phyloP scores from a whole-genome alignment of 257 asterid genomes.

The Przewalskia tangutica region DNA sequence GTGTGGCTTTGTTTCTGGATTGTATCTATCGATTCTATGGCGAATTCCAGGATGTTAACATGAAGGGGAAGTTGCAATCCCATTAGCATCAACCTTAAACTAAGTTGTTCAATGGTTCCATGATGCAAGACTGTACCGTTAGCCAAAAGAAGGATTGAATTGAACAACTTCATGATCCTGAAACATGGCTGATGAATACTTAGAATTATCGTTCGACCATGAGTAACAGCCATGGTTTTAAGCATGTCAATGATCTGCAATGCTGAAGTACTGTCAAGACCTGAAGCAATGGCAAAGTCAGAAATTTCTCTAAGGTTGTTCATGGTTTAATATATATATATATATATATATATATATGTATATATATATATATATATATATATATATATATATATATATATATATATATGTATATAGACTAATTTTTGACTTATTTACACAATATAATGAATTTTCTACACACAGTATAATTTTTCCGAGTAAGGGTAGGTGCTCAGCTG shows the following conservation, averaged over 20 bases:
- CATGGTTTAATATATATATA: too few species aligned
- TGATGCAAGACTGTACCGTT: constrained; percentile 70
- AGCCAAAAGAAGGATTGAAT: constrained; percentile 55
- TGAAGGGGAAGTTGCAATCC: constrained; percentile 59
- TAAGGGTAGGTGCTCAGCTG: too few species aligned
- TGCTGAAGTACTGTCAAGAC: constrained; percentile 84
- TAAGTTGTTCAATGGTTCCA: constrained; percentile 62
- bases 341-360: too few species aligned
- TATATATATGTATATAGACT: too few species aligned
- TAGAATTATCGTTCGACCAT: constrained; percentile 56
- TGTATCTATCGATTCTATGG: constrained; percentile 74
- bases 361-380: too few species aligned
- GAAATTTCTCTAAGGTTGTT: too few species aligned
- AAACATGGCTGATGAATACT: constrained; percentile 89
- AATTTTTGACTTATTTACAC: too few species aligned
- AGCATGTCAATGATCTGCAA: constrained; percentile 75
- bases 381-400: too few species aligned
- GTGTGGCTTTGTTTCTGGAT: constrained; percentile 26
- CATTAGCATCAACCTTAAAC: constrained; percentile 39
- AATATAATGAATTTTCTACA: too few species aligned
- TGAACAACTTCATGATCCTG: constrained; percentile 60
- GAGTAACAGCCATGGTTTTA: constrained; percentile 65
- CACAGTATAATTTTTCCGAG: too few species aligned
- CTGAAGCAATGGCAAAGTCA: constrained; percentile 30
- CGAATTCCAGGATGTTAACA: constrained; percentile 64